A percentile compares a stretch with the other conserved stretches of the same genome.
These are phyloP conservation scores for Pichia sp. DNA, from an alignment of 1,139 yeast genomes.

Conservation along the genomic window DNA sequence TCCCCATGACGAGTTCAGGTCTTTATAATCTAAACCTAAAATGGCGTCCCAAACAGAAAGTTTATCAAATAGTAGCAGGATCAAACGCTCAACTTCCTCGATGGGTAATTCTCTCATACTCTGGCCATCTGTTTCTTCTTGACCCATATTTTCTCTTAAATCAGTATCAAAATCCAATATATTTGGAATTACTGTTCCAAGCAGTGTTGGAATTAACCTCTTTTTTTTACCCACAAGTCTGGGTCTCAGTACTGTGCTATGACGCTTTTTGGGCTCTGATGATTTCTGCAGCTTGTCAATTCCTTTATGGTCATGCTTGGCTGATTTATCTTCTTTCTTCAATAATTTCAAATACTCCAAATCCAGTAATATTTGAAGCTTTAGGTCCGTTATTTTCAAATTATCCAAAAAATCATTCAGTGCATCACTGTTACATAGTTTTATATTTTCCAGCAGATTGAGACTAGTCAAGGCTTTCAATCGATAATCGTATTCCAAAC, in stretches of 20 bases:
- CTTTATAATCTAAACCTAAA: conserved; percentile 18
- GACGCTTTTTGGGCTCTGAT: too few species aligned
- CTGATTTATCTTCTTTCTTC: not conserved
- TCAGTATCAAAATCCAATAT: conserved; percentile 20
- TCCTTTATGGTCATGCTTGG: not conserved
- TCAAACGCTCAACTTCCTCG: too few species aligned
- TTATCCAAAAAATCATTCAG: conserved; percentile 6
- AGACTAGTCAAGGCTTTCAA: not conserved
- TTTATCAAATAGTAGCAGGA: conserved; percentile 18
- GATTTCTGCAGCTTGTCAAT: too few species aligned
- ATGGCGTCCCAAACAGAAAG: conserved; percentile 26
- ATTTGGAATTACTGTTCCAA: conserved; percentile 23
- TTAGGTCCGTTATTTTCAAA: conserved; percentile 21
- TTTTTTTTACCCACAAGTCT: conserved; percentile 14
- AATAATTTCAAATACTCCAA: conserved; percentile 20
- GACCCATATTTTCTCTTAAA: conserved; percentile 9
- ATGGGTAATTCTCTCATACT: too few species aligned
- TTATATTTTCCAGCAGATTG: not conserved
- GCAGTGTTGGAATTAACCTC: conserved; percentile 24
- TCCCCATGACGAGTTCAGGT: conserved; percentile 20
- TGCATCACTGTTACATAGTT: not conserved
- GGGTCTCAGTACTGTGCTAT: too few species aligned
- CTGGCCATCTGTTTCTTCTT: not conserved
- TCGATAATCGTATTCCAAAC: conserved; percentile 12
- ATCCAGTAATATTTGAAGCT: conserved; percentile 21